phyloP scores from a whole-genome alignment of 2,329 filamentous ascomycete genomes.

The Exserohilum turcica region DNA sequence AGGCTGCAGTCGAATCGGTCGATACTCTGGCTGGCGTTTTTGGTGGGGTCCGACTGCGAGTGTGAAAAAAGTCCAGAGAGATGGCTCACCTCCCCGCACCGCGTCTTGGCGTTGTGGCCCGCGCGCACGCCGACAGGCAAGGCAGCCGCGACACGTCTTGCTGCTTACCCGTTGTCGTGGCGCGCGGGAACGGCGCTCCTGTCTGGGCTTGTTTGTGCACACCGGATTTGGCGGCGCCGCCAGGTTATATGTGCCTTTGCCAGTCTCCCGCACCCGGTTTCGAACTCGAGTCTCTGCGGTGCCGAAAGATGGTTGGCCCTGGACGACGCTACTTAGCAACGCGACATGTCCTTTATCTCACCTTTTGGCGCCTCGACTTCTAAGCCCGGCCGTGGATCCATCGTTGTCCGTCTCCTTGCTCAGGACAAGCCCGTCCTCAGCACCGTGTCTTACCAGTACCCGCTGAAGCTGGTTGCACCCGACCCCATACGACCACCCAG shows the following conservation, averaged over 20 bases:
- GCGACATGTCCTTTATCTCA: conserved; percentile 54
- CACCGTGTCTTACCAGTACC: conserved; percentile 86
- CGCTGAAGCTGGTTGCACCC: conserved; percentile 89
- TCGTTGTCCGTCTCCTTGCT: conserved; percentile 75
- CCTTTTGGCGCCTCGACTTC: conserved; percentile 78
- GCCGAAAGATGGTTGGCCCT: conserved; percentile 17
- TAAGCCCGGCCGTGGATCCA: conserved; percentile 75
- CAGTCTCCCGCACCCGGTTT: neutral
- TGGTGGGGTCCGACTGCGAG: conserved; percentile 15
- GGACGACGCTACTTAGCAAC: conserved; percentile 16
- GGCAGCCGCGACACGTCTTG: neutral
- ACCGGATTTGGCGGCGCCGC: neutral
- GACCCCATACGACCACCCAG: conserved; percentile 65
- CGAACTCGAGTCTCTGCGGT: neutral
- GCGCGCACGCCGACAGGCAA: conserved; percentile 5
- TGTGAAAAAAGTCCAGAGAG: conserved; percentile 12
- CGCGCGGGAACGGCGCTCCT: neutral
- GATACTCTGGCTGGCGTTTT: conserved; percentile 18
- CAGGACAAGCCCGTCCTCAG: conserved; percentile 73
- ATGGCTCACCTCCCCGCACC: conserved; percentile 8
- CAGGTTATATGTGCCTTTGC: neutral
- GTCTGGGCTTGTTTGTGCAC: neutral
- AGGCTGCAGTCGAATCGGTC: conserved; percentile 14
- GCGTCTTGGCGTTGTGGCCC: conserved; percentile 8
- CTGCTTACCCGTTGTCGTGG: neutral